A percentile compares a stretch with the other conserved stretches of the same genome.
Conservation (phyloP, 2,329 filamentous ascomycete species). For the Cordyceps pruinosa region DNA sequence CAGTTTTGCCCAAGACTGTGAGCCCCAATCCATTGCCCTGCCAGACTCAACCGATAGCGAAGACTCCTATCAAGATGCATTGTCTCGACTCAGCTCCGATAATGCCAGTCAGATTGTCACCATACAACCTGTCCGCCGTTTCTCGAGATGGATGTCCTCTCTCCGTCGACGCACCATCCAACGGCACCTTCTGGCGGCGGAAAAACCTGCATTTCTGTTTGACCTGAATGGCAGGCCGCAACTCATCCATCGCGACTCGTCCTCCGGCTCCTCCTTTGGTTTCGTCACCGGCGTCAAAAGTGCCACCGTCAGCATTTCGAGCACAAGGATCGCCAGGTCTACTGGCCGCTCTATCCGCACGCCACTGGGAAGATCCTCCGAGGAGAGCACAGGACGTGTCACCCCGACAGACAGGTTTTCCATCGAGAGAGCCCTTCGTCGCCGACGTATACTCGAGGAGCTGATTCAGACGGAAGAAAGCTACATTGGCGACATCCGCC, state of each 20-base stretch:
- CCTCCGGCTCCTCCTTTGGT: constrained; percentile 67
- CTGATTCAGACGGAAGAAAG: constrained; percentile 78
- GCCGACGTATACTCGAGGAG: constrained; percentile 77
- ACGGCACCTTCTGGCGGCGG: constrained; percentile 19
- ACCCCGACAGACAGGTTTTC: constrained; percentile 34
- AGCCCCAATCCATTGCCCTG: not conserved
- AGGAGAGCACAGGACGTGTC: constrained; percentile 58
- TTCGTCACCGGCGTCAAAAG: constrained; percentile 79
- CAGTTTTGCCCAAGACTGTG: not conserved
- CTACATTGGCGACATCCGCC: constrained; percentile 82
- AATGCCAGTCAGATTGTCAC: constrained; percentile 3
- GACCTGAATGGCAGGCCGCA: not conserved
- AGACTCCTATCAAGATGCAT: constrained; percentile 1
- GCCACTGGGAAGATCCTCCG: constrained; percentile 41
- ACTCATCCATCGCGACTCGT: constrained; percentile 46
- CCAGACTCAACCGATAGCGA: constrained; percentile 6
- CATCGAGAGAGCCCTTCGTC: constrained; percentile 64
- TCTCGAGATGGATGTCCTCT: constrained; percentile 62
- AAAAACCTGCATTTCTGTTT: not conserved
- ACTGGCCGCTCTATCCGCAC: constrained; percentile 5
- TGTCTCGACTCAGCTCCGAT: not conserved
- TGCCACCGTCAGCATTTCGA: constrained; percentile 69
- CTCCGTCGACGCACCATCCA: constrained; percentile 52
- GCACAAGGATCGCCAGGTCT: constrained; percentile 27
- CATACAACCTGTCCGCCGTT: not conserved